A percentile compares a stretch with the other conserved stretches of the same genome.
phyloP scores from a whole-genome alignment of 2,329 filamentous ascomycete genomes.

The Ophiostoma populinum region DNA sequence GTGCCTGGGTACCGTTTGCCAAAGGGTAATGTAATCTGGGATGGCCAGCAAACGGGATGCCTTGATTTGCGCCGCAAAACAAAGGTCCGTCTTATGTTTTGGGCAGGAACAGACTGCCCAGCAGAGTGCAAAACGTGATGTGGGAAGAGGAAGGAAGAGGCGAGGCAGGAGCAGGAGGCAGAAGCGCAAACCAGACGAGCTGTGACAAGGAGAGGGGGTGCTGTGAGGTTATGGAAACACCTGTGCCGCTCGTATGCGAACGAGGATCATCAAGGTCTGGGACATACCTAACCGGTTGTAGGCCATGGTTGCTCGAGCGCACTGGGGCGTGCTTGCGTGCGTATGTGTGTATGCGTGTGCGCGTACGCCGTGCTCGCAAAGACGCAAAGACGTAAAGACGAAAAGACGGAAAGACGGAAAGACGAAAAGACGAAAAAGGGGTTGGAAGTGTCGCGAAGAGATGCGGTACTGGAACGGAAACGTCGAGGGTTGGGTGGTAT shows the following conservation, averaged over 20 bases:
- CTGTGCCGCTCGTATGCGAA: background rate
- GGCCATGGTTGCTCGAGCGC: conserved; percentile 32
- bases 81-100: no score
- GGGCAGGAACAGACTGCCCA: no score
- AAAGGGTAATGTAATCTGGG: no score
- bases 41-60: no score
- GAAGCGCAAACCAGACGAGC: no score
- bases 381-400: background rate
- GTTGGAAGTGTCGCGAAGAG: background rate
- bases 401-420: background rate
- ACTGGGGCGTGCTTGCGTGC: conserved; percentile 2
- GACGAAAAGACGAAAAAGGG: background rate
- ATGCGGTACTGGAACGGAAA: background rate
- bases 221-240: no score
- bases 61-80: no score
- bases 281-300: conserved; percentile 59
- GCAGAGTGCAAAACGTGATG: no score
- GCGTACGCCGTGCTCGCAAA: background rate
- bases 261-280: background rate
- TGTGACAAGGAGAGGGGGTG: no score
- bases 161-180: no score
- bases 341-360: background rate
- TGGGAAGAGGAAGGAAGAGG: no score
- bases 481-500: conserved; percentile 1
- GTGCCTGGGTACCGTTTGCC: background rate